Conservation (phyloP, 2,329 filamentous ascomycete genomes). For the Hypoxylon sp. region DNA sequence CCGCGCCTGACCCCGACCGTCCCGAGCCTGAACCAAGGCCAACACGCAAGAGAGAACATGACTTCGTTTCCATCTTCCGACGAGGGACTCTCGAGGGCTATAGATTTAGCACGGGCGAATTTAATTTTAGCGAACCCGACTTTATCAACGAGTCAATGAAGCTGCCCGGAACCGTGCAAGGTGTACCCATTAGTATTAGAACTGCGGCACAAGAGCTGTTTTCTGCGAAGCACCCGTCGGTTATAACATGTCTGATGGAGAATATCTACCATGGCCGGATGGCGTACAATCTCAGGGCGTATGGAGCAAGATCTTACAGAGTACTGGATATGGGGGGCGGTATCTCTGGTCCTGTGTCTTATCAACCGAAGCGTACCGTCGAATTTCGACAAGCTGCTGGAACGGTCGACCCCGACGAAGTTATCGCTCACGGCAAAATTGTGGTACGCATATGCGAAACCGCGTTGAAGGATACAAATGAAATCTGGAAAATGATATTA, state of each 20-base stretch:
- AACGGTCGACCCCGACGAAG: slow-evolving; percentile 42
- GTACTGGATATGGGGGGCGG: not conserved
- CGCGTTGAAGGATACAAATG: slow-evolving; percentile 17
- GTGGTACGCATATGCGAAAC: slow-evolving; percentile 24
- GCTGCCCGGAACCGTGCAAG: not conserved
- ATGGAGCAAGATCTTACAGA: not conserved
- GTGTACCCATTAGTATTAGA: slow-evolving; percentile 8
- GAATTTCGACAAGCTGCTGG: slow-evolving; percentile 48
- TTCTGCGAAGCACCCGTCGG: slow-evolving; percentile 2
- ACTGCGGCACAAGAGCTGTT: slow-evolving; percentile 18
- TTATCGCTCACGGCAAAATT: slow-evolving; percentile 37
- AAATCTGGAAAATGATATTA: slow-evolving; percentile 33
- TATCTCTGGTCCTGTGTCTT: too few relatives aligned
- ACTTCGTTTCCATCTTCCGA: slow-evolving; percentile 25
- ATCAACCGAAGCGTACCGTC: slow-evolving; percentile 42
- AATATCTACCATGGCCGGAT: not conserved
- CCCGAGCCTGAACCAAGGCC: not conserved
- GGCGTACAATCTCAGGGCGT: slow-evolving; percentile 37
- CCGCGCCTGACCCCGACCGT: not conserved
- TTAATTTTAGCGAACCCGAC: not conserved
- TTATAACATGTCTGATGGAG: slow-evolving; percentile 11
- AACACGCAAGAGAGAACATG: not conserved
- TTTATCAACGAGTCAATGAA: not conserved
- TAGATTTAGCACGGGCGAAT: not conserved
- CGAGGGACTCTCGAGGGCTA: slow-evolving; percentile 44